phyloP scores from a whole-genome alignment of 371 early-diverging fungal genomes.

The Mortierella sp. region DNA sequence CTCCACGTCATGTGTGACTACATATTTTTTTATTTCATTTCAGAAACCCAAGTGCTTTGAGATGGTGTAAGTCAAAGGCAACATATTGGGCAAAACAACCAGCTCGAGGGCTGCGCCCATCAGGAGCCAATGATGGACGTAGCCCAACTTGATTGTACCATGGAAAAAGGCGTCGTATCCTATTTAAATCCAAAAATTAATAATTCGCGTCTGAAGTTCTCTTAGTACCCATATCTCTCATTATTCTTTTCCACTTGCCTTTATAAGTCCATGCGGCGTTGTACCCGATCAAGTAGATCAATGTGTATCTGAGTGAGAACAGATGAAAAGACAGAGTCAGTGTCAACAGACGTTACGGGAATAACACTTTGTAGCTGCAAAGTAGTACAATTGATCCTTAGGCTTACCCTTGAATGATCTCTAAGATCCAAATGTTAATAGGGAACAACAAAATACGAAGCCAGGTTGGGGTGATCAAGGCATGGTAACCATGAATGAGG shows the following conservation, averaged over 20 bases:
- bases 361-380: background rate
- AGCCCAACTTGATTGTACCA: constrained; percentile 55
- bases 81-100: constrained; percentile 27
- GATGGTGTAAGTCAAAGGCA: constrained; percentile 39
- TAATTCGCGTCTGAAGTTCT: background rate
- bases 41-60: constrained; percentile 5
- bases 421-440: constrained; percentile 54
- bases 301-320: constrained; percentile 28
- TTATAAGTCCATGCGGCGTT: constrained; percentile 56
- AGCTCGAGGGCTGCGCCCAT: constrained; percentile 52
- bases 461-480: constrained; percentile 29
- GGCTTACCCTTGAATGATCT: constrained; percentile 51
- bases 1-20: constrained; percentile 16
- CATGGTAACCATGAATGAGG: constrained; percentile 47
- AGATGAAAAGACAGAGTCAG: background rate
- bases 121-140: constrained; percentile 52
- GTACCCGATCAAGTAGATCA: constrained; percentile 53
- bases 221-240: background rate
- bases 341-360: background rate
- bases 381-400: background rate
- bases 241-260: constrained; percentile 21
- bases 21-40: background rate
- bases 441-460: constrained; percentile 50
- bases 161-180: constrained; percentile 56
- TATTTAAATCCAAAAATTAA: background rate